Base-by-base conservation (phyloP, 441 rosid species). In the Populus tomentosa region DNA sequence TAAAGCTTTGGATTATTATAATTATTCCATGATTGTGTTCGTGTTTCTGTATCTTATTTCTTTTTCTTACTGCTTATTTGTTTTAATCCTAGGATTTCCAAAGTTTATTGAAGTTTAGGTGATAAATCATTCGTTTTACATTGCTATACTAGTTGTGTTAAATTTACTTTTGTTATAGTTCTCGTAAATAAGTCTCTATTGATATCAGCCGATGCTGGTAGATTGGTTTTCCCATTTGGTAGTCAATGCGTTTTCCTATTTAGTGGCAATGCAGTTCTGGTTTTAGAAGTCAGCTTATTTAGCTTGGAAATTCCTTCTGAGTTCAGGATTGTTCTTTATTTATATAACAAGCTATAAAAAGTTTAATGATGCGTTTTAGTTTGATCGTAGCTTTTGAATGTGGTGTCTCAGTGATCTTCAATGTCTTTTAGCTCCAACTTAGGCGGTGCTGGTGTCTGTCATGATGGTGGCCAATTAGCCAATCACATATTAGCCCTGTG, bases 391-490 rank as follows among this genome's bases (percentile, higher is more conserved):
- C 11, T 61, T 21, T 61, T 61, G 13, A 10, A 23, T 21, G 28
- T 21, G 26, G 26, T 61, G 28, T 21, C 65, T 9, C 10, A 21
- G 65, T 21, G 28, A 61, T 61, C 65, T 21, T 61, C 26, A 10
- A 10, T 61, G 28, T 9, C 28, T n/a, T 59, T 59, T n/a, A 59
- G 23, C 10, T 23, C 65, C 1, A 61, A 10, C 11, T 9, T 21
- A 21, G 65, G 28, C 0, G 1, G 23, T 8, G 6, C 26, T 61
- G 65, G 4, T 40, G 10, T 59, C 1, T 71, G 1, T 30, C 59
- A n/a, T 70, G 50, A 24, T 56, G 86, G 87, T 80, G 84, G 78
- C 79, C 69, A 84, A 79, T 86, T 86, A 86, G 83, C 87, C 85
- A 75, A 53, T 84, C 82, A 77, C 80, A 70, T 75, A 18, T 61